Percentiles rank a stretch among this genome's conserved stretches.
phyloP scores from a whole-genome alignment of 345 rosid species.

The Dimocarpus longan region DNA sequence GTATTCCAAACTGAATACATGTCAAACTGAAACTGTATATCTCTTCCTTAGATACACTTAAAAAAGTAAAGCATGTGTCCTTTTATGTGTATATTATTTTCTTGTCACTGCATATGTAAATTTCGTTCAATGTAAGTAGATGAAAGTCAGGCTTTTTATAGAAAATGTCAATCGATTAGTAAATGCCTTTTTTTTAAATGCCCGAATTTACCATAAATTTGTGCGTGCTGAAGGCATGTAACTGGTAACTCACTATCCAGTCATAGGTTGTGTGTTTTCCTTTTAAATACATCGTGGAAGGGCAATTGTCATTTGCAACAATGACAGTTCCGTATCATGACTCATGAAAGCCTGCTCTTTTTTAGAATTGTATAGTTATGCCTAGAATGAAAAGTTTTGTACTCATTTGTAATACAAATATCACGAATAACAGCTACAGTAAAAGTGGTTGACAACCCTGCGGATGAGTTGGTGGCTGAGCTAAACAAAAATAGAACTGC shows the following conservation, averaged over 20 bases:
- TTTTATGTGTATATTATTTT: background rate
- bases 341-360: no score
- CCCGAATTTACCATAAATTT: no score
- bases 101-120: background rate
- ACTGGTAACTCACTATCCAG: background rate
- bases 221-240: background rate
- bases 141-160: background rate
- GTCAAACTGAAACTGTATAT: no score
- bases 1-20: no score
- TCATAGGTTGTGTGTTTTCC: no score
- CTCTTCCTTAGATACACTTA: background rate
- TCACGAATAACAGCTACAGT: constrained; percentile 26
- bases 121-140: background rate
- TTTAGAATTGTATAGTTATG: constrained; percentile 7
- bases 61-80: constrained; percentile 3
- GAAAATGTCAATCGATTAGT: no score
- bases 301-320: background rate
- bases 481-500: constrained; percentile 60
- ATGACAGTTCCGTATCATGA: background rate
- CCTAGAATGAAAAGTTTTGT: background rate
- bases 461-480: constrained; percentile 57
- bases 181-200: no score
- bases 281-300: no score
- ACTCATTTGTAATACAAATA: background rate
- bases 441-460: constrained; percentile 67